These are phyloP conservation scores for Neofusicoccum parvum DNA, from an alignment of 2,329 filamentous ascomycete genomes.

Conservation along the genomic window DNA sequence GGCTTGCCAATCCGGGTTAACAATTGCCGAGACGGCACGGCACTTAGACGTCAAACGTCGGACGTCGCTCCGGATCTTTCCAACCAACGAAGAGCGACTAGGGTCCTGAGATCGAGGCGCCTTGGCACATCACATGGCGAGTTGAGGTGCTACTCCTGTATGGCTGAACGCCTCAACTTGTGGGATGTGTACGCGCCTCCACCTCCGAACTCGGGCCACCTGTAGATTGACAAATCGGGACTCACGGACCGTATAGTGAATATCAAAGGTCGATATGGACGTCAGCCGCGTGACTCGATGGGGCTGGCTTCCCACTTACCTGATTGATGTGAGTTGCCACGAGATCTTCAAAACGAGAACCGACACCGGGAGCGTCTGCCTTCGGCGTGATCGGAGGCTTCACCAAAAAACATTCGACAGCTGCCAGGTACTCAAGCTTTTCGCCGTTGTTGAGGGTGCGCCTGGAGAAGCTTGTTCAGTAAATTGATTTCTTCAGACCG, in stretches of 20 bases:
- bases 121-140: neutral
- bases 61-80: neutral
- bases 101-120: neutral
- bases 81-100: neutral
- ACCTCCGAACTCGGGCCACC: neutral
- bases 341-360: constrained; percentile 40
- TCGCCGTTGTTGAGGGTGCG: constrained; percentile 30
- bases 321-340: constrained; percentile 40
- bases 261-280: neutral
- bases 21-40: constrained; percentile 1
- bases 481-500: neutral
- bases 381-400: constrained; percentile 34
- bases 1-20: neutral
- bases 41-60: neutral
- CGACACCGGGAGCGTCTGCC: constrained; percentile 33
- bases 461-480: constrained; percentile 23
- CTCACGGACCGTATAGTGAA: constrained; percentile 5
- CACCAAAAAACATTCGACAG: constrained; percentile 37
- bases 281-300: neutral
- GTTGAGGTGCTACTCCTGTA: neutral
- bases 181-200: neutral
- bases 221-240: neutral
- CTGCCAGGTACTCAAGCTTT: constrained; percentile 37
- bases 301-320: constrained; percentile 28
- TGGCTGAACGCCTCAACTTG: neutral